Percentiles rank a stretch among this genome's conserved stretches.
Conservation (phyloP, 2,329 filamentous ascomycete genomes). For the Metarhizium robertsii region DNA sequence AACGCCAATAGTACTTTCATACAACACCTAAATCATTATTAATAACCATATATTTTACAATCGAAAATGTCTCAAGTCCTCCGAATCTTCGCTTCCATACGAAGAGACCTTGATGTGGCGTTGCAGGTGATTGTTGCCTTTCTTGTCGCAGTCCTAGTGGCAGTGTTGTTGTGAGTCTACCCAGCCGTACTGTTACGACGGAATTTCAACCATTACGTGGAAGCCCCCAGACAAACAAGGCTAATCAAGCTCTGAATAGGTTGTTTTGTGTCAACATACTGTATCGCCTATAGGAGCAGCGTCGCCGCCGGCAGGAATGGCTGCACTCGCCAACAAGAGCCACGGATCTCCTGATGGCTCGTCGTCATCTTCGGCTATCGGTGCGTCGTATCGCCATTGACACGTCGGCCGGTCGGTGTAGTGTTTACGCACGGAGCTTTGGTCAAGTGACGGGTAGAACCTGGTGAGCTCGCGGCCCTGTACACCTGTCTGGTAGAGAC, state of each 20-base stretch:
- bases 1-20: not conserved
- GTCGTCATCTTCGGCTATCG: not conserved
- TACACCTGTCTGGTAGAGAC: not conserved
- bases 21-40: not conserved
- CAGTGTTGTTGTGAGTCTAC: not conserved
- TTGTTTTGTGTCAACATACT: not conserved
- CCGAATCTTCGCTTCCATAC: not conserved
- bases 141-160: not conserved
- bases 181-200: not conserved
- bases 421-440: not conserved
- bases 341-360: not conserved
- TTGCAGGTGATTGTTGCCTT: not conserved
- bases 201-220: not conserved
- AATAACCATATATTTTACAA: not conserved
- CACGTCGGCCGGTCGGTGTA: not conserved
- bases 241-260: not conserved
- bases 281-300: not conserved
- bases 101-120: not conserved
- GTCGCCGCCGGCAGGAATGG: not conserved
- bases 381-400: not conserved
- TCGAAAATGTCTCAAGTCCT: not conserved
- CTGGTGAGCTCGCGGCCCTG: not conserved
- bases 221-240: not conserved
- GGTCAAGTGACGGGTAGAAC: not conserved
- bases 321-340: not conserved